A percentile compares a stretch with the other conserved stretches of the same genome.
Evolutionary conservation across 1,284 basidiomycete species (phyloP).

Genomic region (Apiotrichum brassicae): DNA sequence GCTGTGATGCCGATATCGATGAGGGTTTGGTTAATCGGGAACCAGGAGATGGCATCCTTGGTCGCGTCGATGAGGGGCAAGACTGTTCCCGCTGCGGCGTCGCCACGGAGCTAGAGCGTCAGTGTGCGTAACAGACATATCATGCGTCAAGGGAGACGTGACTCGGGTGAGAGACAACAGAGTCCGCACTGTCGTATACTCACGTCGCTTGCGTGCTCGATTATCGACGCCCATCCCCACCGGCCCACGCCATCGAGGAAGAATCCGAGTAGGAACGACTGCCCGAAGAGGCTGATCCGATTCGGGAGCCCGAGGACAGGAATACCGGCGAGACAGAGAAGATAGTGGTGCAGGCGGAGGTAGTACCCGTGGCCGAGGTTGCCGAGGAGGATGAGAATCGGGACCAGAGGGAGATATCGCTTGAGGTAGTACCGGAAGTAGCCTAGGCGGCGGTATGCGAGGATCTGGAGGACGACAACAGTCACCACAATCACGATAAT

Average conservation of each 20-base stretch:
- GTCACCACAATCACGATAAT: slow-evolving; percentile 24
- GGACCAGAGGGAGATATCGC: slow-evolving; percentile 37
- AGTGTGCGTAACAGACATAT: background rate
- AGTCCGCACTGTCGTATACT: background rate
- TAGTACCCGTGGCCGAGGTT: slow-evolving; percentile 29
- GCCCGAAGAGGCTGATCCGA: slow-evolving; percentile 30
- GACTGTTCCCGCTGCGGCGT: slow-evolving; percentile 18
- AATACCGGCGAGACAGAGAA: slow-evolving; percentile 30
- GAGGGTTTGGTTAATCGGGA: slow-evolving; percentile 14
- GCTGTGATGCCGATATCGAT: slow-evolving; percentile 15
- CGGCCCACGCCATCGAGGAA: slow-evolving; percentile 42
- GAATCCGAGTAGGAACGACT: slow-evolving; percentile 37
- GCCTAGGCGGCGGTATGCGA: slow-evolving; percentile 29
- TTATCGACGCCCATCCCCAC: slow-evolving; percentile 42
- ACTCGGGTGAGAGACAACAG: background rate
- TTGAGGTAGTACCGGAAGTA: slow-evolving; percentile 35
- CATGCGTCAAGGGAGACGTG: no score
- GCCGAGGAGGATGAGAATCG: slow-evolving; percentile 33
- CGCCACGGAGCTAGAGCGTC: slow-evolving; percentile 22
- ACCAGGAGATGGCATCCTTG: slow-evolving; percentile 13
- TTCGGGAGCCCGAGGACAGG: slow-evolving; percentile 39
- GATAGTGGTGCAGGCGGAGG: slow-evolving; percentile 39
- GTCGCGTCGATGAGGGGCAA: slow-evolving; percentile 12
- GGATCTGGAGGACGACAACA: slow-evolving; percentile 32
- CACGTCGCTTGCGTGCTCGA: slow-evolving; percentile 18